Base-by-base conservation (phyloP, 2,329 filamentous ascomycete genomes). In the Fusarium pseudoanthophilum region DNA sequence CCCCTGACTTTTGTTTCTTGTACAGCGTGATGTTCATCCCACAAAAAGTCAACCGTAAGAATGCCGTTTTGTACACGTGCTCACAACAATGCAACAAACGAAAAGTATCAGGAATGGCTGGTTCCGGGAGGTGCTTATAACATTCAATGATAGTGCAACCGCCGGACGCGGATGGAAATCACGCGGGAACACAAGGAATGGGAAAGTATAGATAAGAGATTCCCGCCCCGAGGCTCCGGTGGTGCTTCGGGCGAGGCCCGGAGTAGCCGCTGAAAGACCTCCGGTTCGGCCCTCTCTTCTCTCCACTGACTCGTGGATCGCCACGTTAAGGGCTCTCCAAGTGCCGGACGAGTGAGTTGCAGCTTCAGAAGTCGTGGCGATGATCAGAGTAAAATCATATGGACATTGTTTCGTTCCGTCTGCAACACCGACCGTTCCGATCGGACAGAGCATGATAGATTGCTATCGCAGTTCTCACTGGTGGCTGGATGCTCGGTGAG, bases 191-290 rank as follows among this genome's bases (percentile, higher is more conserved):
- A 55, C 34, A 46, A 58, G 46, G 46, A 48, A 48, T 61, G 46
- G 26, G 24, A 69, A 71, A 72, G 34, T 24, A 46, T 49, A 74
- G 71, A 73, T 73, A 73, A 73, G 71, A 72, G 55, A 56, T 73
- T 49, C 52, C 51, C 28, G 49, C 71, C 49, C 71, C 71, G 71
- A 73, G 58, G 53, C 36, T 52, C 61, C 58, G 61, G 46, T 52
- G 18, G 34, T 48, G 39, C n/a, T 57, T 73, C 70, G 65, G 70
- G 18, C 45, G 57, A 74, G 58, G 39, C 21, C 71, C 71, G 71
- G 71, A 61, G 66, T 73, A 51, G 58, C 66, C 58, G 66, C 61
- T 61, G 57, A 73, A 68, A 45, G 39, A 34, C 53, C 70, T 74
- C 71, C 66, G 71, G 61, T 67, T 71, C 66, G 71, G 71, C 53